Percentiles rank a stretch among this genome's conserved stretches.
Conservation (phyloP, 2,329 filamentous ascomycete genomes). For the Dendryphion nanum region DNA sequence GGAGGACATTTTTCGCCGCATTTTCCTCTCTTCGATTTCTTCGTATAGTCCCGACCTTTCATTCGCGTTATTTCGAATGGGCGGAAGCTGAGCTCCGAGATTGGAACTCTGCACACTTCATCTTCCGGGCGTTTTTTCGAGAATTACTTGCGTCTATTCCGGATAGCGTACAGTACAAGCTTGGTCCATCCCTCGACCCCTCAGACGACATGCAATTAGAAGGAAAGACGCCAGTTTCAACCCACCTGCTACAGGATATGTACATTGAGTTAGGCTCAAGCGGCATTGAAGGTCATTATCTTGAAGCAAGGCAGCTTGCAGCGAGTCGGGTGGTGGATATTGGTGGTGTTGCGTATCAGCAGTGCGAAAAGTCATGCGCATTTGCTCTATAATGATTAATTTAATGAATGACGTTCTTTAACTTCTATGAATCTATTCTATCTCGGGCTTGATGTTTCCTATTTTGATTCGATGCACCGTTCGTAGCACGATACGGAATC, state of each 20-base stretch:
- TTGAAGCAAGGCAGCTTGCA: constrained; percentile 1
- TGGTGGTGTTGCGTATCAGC: no score
- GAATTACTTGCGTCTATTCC: constrained; percentile 23
- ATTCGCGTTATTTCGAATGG: constrained; percentile 30
- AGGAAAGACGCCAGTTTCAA: constrained; percentile 10
- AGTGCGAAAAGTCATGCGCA: no score
- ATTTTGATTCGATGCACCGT: no score
- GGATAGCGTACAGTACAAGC: constrained; percentile 12
- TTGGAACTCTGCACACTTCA: constrained; percentile 21
- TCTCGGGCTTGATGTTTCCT: no score
- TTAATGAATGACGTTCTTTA: no score
- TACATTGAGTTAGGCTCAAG: constrained; percentile 17
- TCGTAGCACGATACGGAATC: no score
- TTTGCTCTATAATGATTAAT: no score
- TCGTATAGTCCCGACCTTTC: constrained; percentile 25
- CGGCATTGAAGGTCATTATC: constrained; percentile 1
- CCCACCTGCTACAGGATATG: constrained; percentile 18
- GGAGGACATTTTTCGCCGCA: constrained; percentile 21
- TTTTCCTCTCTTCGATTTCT: constrained; percentile 20
- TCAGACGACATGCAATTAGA: constrained; percentile 16
- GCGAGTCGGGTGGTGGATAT: constrained; percentile 2
- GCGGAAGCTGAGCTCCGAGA: constrained; percentile 19
- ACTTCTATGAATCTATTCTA: no score
- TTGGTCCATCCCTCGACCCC: constrained; percentile 13
- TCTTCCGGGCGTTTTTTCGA: constrained; percentile 30